Conservation (phyloP, 495 filamentous ascomycete species). For the Penicillium robsamsonii region DNA sequence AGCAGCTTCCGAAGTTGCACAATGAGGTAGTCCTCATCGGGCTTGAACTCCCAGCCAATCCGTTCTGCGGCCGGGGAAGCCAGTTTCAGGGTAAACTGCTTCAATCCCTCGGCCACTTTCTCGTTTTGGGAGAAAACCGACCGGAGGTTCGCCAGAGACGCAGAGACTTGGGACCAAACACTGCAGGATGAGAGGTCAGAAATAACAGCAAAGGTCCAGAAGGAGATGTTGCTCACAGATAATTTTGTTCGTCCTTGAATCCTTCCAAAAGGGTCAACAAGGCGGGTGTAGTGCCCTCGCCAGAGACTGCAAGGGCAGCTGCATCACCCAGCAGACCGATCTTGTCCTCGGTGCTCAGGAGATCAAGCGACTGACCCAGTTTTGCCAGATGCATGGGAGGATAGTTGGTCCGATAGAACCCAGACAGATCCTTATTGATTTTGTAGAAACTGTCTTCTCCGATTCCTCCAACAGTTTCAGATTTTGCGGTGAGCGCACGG, state of each 20-base stretch:
- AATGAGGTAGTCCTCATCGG: conserved; percentile 76
- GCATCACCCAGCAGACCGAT: conserved; percentile 89
- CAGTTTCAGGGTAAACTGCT: conserved; percentile 70
- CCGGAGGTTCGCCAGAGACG: conserved; percentile 62
- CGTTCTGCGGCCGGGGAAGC: conserved; percentile 67
- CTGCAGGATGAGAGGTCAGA: conserved; percentile 31
- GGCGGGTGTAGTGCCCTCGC: conserved; percentile 74
- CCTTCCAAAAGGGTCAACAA: conserved; percentile 77
- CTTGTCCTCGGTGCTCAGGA: conserved; percentile 80
- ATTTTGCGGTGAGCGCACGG: conserved; percentile 68
- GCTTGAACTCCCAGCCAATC: conserved; percentile 79
- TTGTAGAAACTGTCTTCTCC: conserved; percentile 80
- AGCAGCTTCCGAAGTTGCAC: conserved; percentile 78
- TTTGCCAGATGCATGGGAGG: conserved; percentile 73
- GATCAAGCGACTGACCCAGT: conserved; percentile 69
- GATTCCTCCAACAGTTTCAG: conserved; percentile 68
- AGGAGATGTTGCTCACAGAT: conserved; percentile 52
- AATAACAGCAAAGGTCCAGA: conserved; percentile 1
- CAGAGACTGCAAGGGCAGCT: conserved; percentile 85
- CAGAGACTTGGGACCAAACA: conserved; percentile 82
- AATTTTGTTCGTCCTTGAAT: conserved; percentile 76
- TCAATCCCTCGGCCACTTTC: conserved; percentile 59
- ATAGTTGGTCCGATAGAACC: conserved; percentile 93
- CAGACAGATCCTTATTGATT: conserved; percentile 81
- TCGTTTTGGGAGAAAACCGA: conserved; percentile 63